These are phyloP conservation scores for Candida sithepensis DNA, from an alignment of 805 yeast genomes.

Conservation along the genomic window DNA sequence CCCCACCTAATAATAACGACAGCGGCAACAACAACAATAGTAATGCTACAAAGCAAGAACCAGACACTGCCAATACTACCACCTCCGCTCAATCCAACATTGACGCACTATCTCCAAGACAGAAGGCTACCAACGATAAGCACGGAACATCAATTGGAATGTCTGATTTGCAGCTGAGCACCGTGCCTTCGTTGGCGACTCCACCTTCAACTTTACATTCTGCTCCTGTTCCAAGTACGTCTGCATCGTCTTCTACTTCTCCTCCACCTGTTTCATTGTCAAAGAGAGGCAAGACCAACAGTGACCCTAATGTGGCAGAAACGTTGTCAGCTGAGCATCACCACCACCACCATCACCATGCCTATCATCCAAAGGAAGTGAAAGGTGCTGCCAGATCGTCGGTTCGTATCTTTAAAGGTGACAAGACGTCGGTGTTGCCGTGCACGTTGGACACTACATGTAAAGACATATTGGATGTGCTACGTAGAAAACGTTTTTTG, in stretches of 20 bases:
- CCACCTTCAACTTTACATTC: constrained; percentile 2
- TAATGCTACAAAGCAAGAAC: no score
- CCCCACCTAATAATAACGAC: no score
- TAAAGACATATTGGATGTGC: constrained; percentile 62
- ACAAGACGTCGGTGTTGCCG: constrained; percentile 75
- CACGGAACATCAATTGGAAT: constrained; percentile 2
- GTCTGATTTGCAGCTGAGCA: neutral
- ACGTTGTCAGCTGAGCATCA: constrained; percentile 6
- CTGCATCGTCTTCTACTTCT: constrained; percentile 8
- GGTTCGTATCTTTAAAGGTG: constrained; percentile 75
- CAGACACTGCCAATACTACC: neutral
- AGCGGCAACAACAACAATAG: no score
- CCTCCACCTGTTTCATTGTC: constrained; percentile 7
- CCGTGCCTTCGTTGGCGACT: constrained; percentile 4
- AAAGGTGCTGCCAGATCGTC: constrained; percentile 32
- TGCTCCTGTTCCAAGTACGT: neutral
- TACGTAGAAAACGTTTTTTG: constrained; percentile 75
- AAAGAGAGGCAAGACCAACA: neutral
- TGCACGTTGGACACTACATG: constrained; percentile 78
- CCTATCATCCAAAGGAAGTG: constrained; percentile 21
- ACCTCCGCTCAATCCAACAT: neutral
- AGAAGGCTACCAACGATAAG: neutral
- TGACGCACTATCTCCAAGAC: neutral
- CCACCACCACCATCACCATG: constrained; percentile 17
- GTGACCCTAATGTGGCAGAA: neutral